Conservation (phyloP, 2,329 filamentous ascomycete genomes). For the Exophiala calicioides region DNA sequence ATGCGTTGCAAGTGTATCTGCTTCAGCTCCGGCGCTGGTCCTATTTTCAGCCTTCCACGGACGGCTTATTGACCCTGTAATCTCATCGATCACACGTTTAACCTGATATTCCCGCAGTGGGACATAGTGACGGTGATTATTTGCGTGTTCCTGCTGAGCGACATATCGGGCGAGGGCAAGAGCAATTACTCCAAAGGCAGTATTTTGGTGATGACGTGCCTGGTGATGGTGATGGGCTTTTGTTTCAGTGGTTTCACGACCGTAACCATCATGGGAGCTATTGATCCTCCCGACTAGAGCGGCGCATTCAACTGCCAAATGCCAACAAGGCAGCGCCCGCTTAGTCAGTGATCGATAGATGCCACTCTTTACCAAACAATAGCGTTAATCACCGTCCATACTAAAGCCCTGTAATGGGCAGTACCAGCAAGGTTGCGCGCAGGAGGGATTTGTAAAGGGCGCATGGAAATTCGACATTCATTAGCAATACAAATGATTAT, state of each 20-base stretch:
- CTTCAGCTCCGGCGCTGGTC: constrained; percentile 88
- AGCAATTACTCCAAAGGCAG: constrained; percentile 99
- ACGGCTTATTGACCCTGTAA: constrained; percentile 56
- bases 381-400: too few species aligned
- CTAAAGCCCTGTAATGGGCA: too few species aligned
- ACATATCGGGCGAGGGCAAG: constrained; percentile 98
- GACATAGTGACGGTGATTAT: constrained; percentile 97
- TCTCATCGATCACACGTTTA: constrained; percentile 54
- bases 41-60: constrained; percentile 81
- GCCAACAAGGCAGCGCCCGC: too few species aligned
- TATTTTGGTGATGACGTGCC: constrained; percentile 86
- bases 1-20: constrained; percentile 92
- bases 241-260: constrained; percentile 73
- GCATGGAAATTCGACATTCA: too few species aligned
- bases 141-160: constrained; percentile 92
- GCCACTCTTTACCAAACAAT: too few species aligned
- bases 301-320: too few species aligned
- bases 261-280: constrained; percentile 50
- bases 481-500: too few species aligned
- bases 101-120: constrained; percentile 95
- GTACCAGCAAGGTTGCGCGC: too few species aligned
- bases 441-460: too few species aligned
- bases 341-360: too few species aligned
- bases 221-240: constrained; percentile 89
- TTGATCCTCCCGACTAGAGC: too few species aligned